Evolutionary conservation across 257 asterid species (phyloP).

Genomic region (Solanum bulbocastanum): DNA sequence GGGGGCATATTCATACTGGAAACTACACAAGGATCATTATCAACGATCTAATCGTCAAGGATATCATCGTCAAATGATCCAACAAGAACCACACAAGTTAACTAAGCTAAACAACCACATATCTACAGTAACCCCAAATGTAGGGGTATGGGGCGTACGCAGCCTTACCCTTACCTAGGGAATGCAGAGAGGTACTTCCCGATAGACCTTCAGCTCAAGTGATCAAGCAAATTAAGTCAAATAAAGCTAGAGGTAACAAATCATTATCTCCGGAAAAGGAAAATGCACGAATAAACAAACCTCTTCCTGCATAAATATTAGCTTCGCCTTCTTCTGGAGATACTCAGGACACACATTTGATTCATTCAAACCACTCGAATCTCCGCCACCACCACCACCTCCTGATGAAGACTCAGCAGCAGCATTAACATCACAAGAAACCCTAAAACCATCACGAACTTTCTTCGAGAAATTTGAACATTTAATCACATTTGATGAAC

Average conservation of each 20-base stretch:
- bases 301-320: slow-evolving; percentile 32
- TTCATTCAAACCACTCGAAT: slow-evolving; percentile 16
- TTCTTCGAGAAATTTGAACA: not conserved
- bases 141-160: not conserved
- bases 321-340: slow-evolving; percentile 31
- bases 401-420: not conserved
- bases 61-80: no score
- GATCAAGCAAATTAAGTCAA: not conserved
- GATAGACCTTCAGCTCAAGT: not conserved
- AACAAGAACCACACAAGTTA: no score
- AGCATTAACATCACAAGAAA: slow-evolving; percentile 10
- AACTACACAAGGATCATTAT: not conserved
- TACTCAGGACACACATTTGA: slow-evolving; percentile 16
- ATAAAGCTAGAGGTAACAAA: not conserved
- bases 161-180: not conserved
- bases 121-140: not conserved
- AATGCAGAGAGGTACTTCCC: not conserved
- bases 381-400: slow-evolving; percentile 5
- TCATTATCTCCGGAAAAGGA: not conserved
- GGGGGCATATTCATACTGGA: not conserved
- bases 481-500: slow-evolving; percentile 16
- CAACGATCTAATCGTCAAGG: not conserved
- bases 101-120: not conserved
- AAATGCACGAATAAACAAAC: slow-evolving; percentile 2
- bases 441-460: slow-evolving; percentile 19